Base-by-base conservation (phyloP, 768 basidiomycete species). In the Tricholoma furcatifolium region DNA sequence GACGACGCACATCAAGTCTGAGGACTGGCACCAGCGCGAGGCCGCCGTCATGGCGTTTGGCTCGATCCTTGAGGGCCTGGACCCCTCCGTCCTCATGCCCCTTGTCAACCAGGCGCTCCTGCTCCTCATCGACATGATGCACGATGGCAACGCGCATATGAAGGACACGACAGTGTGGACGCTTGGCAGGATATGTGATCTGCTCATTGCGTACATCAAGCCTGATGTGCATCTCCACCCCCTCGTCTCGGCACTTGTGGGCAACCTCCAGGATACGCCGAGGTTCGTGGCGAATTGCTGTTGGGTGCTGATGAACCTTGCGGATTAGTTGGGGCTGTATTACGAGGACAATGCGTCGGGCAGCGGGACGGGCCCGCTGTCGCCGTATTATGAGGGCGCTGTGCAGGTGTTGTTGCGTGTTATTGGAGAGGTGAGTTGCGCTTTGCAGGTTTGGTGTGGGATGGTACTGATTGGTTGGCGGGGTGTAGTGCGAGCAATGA, bases 151-250 rank as follows among this genome's bases (percentile, higher is more conserved):
- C 57, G 42, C 82, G 2, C 89, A 93, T 55, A 96, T 99, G 60
- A 92, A 95, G 70, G 97, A 98, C 67, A 96, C 94, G 1, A 93
- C 92, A 23, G 95, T 97, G 2, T 99, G 96, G 96, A 98, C 97
- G 1, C 79, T 99, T 11, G 95, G 95, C 17, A 79, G 93, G 36
- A 96, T 99, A 58, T 96, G 93, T 64, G 97, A 98, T 63, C 72
- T 92, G 51, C 76, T 98, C 59, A 84, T 95, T 60, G 71, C 80
- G 43, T 83, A 86, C 15, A 94, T 99, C 74, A 90, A 94, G 63
- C 87, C 90, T 2, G 92, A 95, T 59, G 81, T 88, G 1, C 93
- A 97, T 67, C 76, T 99, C 8, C 87, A 90, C 56, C 81, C 85
- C 8, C 77, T 99, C 49, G 74, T 98, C 51, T 79, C 85, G 9